phyloP scores from a whole-genome alignment of 2,329 filamentous ascomycete genomes.

The Dothidotthia symphoricarpi region DNA sequence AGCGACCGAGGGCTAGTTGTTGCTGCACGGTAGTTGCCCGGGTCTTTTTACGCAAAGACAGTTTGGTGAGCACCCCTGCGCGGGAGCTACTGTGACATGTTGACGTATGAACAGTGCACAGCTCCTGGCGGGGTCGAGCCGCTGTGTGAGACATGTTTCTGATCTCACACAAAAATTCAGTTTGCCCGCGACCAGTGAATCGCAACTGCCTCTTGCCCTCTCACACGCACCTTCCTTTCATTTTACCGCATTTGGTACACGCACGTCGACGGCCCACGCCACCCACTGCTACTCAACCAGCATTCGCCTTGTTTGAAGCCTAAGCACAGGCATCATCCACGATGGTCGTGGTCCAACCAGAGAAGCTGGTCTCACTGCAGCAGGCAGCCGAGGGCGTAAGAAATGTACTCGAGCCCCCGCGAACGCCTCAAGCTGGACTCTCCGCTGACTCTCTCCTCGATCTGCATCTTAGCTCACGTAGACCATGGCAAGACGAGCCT shows the following conservation, averaged over 20 bases:
- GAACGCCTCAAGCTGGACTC: constrained; percentile 1
- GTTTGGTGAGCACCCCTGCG: too few relatives aligned
- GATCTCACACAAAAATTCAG: too few relatives aligned
- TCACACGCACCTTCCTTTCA: constrained; percentile 4
- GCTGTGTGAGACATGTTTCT: constrained; percentile 13
- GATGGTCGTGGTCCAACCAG: constrained; percentile 90
- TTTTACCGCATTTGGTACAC: background rate
- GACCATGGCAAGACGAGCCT: constrained; percentile 98
- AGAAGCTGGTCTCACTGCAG: constrained; percentile 89
- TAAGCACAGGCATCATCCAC: constrained; percentile 2
- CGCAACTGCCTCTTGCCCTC: constrained; percentile 2
- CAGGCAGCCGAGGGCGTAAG: constrained; percentile 82
- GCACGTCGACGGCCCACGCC: constrained; percentile 7
- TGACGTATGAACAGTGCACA: background rate
- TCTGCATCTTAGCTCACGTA: constrained; percentile 93
- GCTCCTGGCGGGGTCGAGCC: constrained; percentile 3
- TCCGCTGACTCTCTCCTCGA: constrained; percentile 45
- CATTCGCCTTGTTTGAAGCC: background rate
- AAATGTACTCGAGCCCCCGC: constrained; percentile 65
- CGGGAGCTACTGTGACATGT: too few relatives aligned
- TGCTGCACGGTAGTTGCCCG: too few relatives aligned
- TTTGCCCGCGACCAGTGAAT: constrained; percentile 21
- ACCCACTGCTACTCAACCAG: background rate
- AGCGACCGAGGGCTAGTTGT: background rate
- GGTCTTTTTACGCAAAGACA: too few relatives aligned